A percentile compares a stretch with the other conserved stretches of the same genome.
These are phyloP conservation scores for Handroanthus guayacan DNA, from an alignment of 257 asterid species.

Conservation along the genomic window DNA sequence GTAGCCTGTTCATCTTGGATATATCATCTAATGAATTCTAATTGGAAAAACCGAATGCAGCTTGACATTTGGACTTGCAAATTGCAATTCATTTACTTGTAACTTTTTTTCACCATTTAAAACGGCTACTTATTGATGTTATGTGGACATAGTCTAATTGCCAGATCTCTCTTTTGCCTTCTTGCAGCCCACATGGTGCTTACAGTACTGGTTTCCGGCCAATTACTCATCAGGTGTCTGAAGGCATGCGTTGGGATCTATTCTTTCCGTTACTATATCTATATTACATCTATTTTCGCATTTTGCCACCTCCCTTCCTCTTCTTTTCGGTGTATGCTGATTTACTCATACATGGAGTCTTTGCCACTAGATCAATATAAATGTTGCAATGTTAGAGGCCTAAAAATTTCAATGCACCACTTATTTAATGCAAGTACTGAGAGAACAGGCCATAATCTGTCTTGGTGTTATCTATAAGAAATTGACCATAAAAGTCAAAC, in stretches of 20 bases:
- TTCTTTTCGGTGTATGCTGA: too few relatives aligned
- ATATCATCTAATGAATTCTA: constrained; percentile 12
- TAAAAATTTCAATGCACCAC: neutral
- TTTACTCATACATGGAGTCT: too few relatives aligned
- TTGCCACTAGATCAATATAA: too few relatives aligned
- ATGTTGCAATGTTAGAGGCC: neutral
- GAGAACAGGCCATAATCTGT: neutral
- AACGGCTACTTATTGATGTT: constrained; percentile 16
- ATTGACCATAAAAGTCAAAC: neutral
- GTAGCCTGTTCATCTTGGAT: constrained; percentile 25
- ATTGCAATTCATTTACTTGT: constrained; percentile 6
- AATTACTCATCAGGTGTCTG: constrained; percentile 97
- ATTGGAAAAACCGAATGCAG: constrained; percentile 10
- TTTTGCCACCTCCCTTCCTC: too few relatives aligned
- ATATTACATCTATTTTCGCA: neutral
- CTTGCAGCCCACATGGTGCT: constrained; percentile 94
- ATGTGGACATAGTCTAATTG: constrained; percentile 16
- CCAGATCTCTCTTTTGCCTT: constrained; percentile 24
- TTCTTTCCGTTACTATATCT: neutral
- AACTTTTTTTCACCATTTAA: constrained; percentile 3
- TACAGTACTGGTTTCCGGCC: constrained; percentile 97
- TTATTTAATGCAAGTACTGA: constrained; percentile 23
- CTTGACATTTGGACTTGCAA: constrained; percentile 15
- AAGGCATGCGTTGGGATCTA: constrained; percentile 51
- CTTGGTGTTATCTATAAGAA: neutral